Evolutionary conservation across 164 flowering plant genomes (phyloP).

Genomic region (Hamamelis virginiana): DNA sequence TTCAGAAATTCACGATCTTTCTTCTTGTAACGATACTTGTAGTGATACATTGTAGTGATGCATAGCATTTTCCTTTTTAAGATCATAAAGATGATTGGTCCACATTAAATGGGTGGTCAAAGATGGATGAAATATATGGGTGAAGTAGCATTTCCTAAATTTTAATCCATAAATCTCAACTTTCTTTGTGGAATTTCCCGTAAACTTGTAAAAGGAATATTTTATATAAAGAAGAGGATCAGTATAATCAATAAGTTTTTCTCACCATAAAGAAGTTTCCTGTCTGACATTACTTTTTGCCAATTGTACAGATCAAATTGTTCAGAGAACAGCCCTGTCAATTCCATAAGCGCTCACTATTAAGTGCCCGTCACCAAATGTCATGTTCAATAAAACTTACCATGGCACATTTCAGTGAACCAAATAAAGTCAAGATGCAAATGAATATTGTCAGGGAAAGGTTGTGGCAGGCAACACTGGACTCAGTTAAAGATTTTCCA

Average conservation of each 20-base stretch:
- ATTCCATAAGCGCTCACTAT: neutral
- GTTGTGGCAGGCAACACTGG: conserved; percentile 36
- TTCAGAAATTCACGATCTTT: no score
- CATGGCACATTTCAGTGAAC: conserved; percentile 29
- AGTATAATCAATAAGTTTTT: neutral
- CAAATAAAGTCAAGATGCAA: conserved; percentile 22
- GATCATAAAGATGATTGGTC: no score
- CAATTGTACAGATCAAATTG: conserved; percentile 11
- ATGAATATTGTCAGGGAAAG: conserved; percentile 24
- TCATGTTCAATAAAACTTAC: conserved; percentile 17
- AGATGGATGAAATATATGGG: no score
- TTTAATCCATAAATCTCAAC: neutral
- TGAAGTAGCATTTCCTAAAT: no score
- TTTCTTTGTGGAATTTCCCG: neutral
- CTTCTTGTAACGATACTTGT: no score
- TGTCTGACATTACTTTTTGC: neutral
- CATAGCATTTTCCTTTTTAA: no score
- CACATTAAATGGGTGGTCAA: no score
- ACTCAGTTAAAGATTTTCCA: conserved; percentile 49
- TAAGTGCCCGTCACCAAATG: neutral
- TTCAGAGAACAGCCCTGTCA: conserved; percentile 7
- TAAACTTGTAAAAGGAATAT: neutral
- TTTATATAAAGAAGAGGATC: neutral
- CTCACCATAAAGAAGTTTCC: neutral
- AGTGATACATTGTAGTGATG: no score